Base-by-base conservation (phyloP, 2,329 filamentous ascomycete genomes). In the Didymella pinodella region DNA sequence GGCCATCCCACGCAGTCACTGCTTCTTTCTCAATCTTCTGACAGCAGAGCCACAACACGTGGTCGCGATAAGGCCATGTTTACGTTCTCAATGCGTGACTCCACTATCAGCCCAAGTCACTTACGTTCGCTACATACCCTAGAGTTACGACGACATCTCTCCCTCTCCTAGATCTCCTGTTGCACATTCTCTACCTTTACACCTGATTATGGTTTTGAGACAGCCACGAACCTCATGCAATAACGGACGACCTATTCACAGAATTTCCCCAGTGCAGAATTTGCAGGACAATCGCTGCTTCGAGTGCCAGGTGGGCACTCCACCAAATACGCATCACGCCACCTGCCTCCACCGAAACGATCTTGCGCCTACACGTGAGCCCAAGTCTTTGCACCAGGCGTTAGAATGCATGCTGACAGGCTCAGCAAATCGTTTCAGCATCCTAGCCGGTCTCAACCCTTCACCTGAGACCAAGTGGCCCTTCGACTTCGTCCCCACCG, bases 381-480 rank as follows among this genome's bases (percentile, higher is more conserved):
- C 32, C 32, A 3, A 6, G 3, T 1, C 16, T 3, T n/a, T 6
- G 7, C 11, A 8, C 4, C n/a, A 14, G 10, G 8, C 12, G 14
- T 25, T 20, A 7, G 26, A 5, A 10, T 0, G 5, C 11, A 16
- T 38, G 20, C 50, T 59, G 46, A 18, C 0, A 3, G 6, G 4
- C 26, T 28, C 32, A 76, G 72, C 57, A n/a, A 75, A 74, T 34
- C 70, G 61, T 5, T 73, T 75, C 57, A 69, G 68, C 41, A 47
- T 73, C 28, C 62, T 74, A 20, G 67, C 67, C 12, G 66, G 68
- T 7, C 59, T 67, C 22, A 57, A 66, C 10, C 65, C 65, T 20
- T 45, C 67, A 7, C 54, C 61, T n/a, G 60, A 66, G n/a, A 63
- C 63, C 43, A 61, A 65, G 8, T 68, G 55, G 64, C 36, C 57